phyloP scores from a whole-genome alignment of 2,329 filamentous ascomycete genomes.

The Trichoderma koningiopsis region DNA sequence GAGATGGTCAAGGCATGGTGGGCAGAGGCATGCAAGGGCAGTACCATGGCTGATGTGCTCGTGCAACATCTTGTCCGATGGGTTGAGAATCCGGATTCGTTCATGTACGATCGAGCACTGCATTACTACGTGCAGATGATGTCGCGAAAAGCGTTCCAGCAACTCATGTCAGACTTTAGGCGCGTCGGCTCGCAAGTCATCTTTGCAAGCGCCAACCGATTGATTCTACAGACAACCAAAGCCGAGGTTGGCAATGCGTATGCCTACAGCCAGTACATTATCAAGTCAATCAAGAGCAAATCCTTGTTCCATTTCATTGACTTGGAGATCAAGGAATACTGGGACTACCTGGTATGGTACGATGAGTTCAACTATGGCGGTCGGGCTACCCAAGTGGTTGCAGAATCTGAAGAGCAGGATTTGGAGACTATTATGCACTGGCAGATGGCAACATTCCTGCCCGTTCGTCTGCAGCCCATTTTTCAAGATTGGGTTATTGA shows the following conservation, averaged over 20 bases:
- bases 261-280: conserved; percentile 94
- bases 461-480: conserved; percentile 73
- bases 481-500: conserved; percentile 94
- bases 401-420: conserved; percentile 70
- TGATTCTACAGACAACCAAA: conserved; percentile 94
- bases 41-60: conserved; percentile 94
- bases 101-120: conserved; percentile 90
- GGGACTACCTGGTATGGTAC: conserved; percentile 99
- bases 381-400: conserved; percentile 82
- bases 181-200: conserved; percentile 93
- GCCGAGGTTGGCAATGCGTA: conserved; percentile 95
- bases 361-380: conserved; percentile 99
- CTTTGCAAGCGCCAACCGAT: conserved; percentile 86
- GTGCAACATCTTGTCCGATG: conserved; percentile 96
- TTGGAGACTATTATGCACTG: conserved; percentile 97
- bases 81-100: conserved; percentile 92
- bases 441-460: conserved; percentile 92
- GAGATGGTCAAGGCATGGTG: conserved; percentile 99
- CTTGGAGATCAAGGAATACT: conserved; percentile 96
- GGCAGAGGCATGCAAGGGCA: conserved; percentile 87
- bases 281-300: conserved; percentile 95
- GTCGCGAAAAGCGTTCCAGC: conserved; percentile 94
- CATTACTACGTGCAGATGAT: conserved; percentile 99
- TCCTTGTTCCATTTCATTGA: conserved; percentile 97
- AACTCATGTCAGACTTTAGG: conserved; percentile 95